Evolutionary conservation across 108 stramenopile genomes (phyloP), one percentile per base, ranked within the genome.

Genomic region (Stephanodiscus minutulus): DNA sequence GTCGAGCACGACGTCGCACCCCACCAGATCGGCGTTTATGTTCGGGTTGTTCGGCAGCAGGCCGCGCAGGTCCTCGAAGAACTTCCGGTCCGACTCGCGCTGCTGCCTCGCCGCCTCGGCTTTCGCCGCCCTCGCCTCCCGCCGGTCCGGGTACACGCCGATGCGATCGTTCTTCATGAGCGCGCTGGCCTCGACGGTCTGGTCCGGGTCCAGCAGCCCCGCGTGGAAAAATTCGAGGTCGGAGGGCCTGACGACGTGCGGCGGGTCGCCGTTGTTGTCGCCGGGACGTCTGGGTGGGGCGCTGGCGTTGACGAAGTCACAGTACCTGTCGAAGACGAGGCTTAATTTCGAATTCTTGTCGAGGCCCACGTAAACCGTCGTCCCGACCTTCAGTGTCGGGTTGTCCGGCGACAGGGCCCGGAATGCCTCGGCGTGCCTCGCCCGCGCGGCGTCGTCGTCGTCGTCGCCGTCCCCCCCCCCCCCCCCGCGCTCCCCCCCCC

Each of bases 101-200:
- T 92, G 89, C 31, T 66, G 21, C 25, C 89, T 64, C 24, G 64
- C 72, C 13, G 57, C 49, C 44, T 91, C 86, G 11, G 61, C 55
- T 49, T 80, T 76, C 10, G 43, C 35, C 20, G 65, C 63, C 6
- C 86, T 66, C 33, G 86, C 85, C 15, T 70, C 59, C 6, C 68
- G 62, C 10, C 85, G 43, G 7, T 70, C 74, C n/a, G 72, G 75
- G 61, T 84, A 76, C 0, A 90, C 90, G 24, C 62, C 70, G 50
- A 95, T 90, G 10, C 75, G 75, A 82, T 95, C 93, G 63, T 87
- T 84, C 66, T 95, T 95, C 93, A 95, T 95, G 73, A 95, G 56
- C 2, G 91, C 90, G 11, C 80, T 79, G 0, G 77, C 66, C 67
- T 95, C 93, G 10, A 88, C 85, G n/a, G 89, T 90, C 41, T 88